These are phyloP conservation scores for Colletotrichum incanum DNA, from an alignment of 2,329 filamentous ascomycete species.

Conservation along the genomic window DNA sequence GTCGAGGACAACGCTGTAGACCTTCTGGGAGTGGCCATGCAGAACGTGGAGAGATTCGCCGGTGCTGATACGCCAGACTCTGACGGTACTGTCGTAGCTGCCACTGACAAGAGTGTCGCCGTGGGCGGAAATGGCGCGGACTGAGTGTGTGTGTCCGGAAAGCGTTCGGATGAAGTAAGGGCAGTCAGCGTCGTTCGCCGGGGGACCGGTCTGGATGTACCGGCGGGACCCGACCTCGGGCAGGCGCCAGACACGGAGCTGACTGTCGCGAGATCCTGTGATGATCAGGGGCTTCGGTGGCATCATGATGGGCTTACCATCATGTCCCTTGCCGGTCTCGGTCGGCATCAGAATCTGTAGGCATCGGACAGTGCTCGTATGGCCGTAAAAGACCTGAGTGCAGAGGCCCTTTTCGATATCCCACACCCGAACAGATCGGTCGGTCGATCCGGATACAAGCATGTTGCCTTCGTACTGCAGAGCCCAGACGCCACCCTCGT, in stretches of 20 bases:
- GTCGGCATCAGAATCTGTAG: constrained; percentile 94
- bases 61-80: constrained; percentile 98
- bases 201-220: constrained; percentile 85
- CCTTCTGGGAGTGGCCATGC: constrained; percentile 90
- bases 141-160: constrained; percentile 90
- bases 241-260: constrained; percentile 93
- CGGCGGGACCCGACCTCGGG: constrained; percentile 83
- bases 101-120: constrained; percentile 97
- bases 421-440: constrained; percentile 99
- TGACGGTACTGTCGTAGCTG: constrained; percentile 95
- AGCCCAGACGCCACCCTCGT: constrained; percentile 98
- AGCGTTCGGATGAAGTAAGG: constrained; percentile 95
- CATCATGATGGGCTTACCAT: constrained; percentile 87
- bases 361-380: constrained; percentile 97
- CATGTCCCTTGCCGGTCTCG: constrained; percentile 78
- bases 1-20: constrained; percentile 97
- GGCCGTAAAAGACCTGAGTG: constrained; percentile 96
- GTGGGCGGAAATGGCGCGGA: constrained; percentile 94
- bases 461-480: constrained; percentile 96
- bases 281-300: constrained; percentile 97
- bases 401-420: constrained; percentile 95
- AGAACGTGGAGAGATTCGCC: constrained; percentile 89
- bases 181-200: constrained; percentile 83
- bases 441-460: constrained; percentile 94
- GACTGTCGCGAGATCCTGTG: constrained; percentile 95